phyloP scores from a whole-genome alignment of 345 rosid species.

The Sisymbrium altissimum region DNA sequence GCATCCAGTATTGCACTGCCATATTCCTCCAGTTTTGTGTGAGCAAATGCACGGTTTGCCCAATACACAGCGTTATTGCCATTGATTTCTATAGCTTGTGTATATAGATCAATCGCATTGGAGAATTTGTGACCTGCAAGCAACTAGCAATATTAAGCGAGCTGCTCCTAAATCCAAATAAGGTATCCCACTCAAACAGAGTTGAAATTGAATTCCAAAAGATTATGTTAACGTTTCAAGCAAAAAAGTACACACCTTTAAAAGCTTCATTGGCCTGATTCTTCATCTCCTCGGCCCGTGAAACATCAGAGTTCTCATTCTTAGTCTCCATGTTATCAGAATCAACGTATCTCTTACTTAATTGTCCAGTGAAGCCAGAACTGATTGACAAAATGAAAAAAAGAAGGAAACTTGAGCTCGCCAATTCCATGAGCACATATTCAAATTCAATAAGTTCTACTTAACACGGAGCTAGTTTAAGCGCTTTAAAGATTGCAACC shows the following conservation, averaged over 20 bases:
- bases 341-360: conserved; percentile 5
- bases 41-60: conserved; percentile 97
- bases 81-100: conserved; percentile 73
- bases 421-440: background rate
- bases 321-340: conserved; percentile 30
- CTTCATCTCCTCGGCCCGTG: conserved; percentile 44
- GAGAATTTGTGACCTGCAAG: conserved; percentile 66
- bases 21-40: conserved; percentile 90
- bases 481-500: background rate
- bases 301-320: conserved; percentile 38
- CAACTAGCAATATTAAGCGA: conserved; percentile 12
- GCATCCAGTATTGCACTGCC: conserved; percentile 98
- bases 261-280: conserved; percentile 49
- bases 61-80: conserved; percentile 80
- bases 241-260: conserved; percentile 36
- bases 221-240: background rate
- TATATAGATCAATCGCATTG: conserved; percentile 77
- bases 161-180: background rate
- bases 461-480: conserved; percentile 1
- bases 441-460: background rate
- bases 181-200: background rate
- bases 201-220: background rate
- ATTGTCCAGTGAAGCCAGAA: conserved; percentile 14
- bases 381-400: background rate
- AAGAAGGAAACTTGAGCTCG: background rate